These are phyloP conservation scores for Globisporangium alternatum DNA, from an alignment of 352 stramenopile species.

Conservation along the genomic window DNA sequence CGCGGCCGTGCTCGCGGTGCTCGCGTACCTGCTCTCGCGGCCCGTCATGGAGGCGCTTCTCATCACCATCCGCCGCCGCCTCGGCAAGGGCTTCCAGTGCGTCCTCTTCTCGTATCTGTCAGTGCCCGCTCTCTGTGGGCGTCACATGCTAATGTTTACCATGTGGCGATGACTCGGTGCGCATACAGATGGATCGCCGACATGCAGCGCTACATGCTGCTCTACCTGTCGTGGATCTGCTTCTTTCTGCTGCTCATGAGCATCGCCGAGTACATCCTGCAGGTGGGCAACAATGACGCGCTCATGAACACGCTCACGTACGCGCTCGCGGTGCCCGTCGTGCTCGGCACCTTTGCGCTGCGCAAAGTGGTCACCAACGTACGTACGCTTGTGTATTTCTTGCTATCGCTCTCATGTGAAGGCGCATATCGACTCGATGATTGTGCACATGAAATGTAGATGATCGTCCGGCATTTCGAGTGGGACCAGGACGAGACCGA, in stretches of 20 bases:
- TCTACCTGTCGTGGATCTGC: conserved; percentile 71
- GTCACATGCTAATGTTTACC: background rate
- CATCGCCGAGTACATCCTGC: conserved; percentile 52
- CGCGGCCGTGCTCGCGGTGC: conserved; percentile 35
- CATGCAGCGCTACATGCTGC: conserved; percentile 75
- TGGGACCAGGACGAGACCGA: conserved; percentile 68
- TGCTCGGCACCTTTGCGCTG: conserved; percentile 69
- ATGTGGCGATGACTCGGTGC: background rate
- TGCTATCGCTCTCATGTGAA: background rate
- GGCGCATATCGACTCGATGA: background rate
- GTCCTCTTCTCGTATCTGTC: background rate
- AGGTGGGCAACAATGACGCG: conserved; percentile 44
- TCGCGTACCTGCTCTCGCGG: conserved; percentile 53
- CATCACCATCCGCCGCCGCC: conserved; percentile 39
- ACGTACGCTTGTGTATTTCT: conserved; percentile 2
- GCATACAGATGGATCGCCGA: conserved; percentile 63
- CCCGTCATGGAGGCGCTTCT: conserved; percentile 52
- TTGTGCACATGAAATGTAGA: conserved; percentile 24
- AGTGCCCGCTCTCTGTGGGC: background rate
- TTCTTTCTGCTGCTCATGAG: conserved; percentile 47
- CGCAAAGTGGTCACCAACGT: conserved; percentile 82
- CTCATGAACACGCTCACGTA: conserved; percentile 56
- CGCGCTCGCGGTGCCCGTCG: conserved; percentile 55
- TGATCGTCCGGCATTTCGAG: conserved; percentile 70
- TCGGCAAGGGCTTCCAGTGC: conserved; percentile 64